These are phyloP conservation scores for Curvularia sp. DNA, from an alignment of 2,329 filamentous ascomycete species.

Conservation along the genomic window DNA sequence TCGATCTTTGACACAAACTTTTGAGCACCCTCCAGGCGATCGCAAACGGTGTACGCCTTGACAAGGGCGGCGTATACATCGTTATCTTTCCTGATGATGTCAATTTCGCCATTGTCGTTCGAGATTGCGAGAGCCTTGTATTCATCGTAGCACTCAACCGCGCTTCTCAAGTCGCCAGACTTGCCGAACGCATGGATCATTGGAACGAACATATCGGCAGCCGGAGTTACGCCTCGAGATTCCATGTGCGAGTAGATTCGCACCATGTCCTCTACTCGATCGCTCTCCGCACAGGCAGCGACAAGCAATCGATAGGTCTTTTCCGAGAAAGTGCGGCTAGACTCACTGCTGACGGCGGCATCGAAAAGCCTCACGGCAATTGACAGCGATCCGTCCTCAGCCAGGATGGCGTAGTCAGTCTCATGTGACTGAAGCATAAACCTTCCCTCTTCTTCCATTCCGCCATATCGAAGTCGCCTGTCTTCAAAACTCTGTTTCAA, in stretches of 20 bases:
- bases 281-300: slow-evolving; percentile 82
- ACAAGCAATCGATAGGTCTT: slow-evolving; percentile 87
- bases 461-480: slow-evolving; percentile 83
- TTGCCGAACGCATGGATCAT: slow-evolving; percentile 96
- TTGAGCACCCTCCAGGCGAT: slow-evolving; percentile 79
- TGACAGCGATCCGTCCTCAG: slow-evolving; percentile 85
- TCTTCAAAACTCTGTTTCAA: slow-evolving; percentile 78
- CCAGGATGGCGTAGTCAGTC: slow-evolving; percentile 82
- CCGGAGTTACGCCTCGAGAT: slow-evolving; percentile 72
- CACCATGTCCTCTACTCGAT: slow-evolving; percentile 86
- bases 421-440: slow-evolving; percentile 91
- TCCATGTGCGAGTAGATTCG: slow-evolving; percentile 93
- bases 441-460: slow-evolving; percentile 80
- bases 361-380: slow-evolving; percentile 88
- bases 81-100: slow-evolving; percentile 75
- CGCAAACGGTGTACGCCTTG: slow-evolving; percentile 83
- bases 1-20: slow-evolving; percentile 86
- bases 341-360: slow-evolving; percentile 69
- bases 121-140: slow-evolving; percentile 89
- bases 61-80: slow-evolving; percentile 91
- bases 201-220: slow-evolving; percentile 81
- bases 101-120: slow-evolving; percentile 75
- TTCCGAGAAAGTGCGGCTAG: slow-evolving; percentile 72
- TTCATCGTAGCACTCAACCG: slow-evolving; percentile 94
- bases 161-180: slow-evolving; percentile 81